Percentiles rank a stretch among this genome's conserved stretches.
phyloP scores from a whole-genome alignment of 257 asterid genomes.

The Ehretia macrophylla region DNA sequence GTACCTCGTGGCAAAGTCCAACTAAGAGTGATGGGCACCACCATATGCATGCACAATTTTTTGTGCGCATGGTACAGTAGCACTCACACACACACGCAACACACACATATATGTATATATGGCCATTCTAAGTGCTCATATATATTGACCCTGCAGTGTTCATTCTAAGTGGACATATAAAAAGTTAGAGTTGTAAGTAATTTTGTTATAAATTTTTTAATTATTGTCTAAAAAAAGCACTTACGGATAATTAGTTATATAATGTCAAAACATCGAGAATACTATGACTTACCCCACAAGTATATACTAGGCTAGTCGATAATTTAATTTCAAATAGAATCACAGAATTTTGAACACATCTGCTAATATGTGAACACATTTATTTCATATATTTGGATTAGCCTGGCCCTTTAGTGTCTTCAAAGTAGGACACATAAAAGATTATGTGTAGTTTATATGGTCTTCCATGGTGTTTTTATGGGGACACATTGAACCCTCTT shows the following conservation, averaged over 20 bases:
- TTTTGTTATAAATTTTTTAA: too few species aligned
- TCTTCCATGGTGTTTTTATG: conserved; percentile 24
- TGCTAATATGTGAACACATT: too few species aligned
- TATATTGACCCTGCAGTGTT: conserved; percentile 10
- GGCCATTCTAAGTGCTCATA: conserved; percentile 26
- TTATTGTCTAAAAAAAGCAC: too few species aligned
- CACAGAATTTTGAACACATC: too few species aligned
- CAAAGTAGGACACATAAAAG: conserved; percentile 37
- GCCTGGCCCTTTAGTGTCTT: conserved; percentile 40
- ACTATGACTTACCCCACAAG: too few species aligned
- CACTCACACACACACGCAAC: conserved; percentile 42
- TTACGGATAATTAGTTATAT: too few species aligned
- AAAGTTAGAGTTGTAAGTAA: too few species aligned
- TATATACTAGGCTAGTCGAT: too few species aligned
- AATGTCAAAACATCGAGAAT: too few species aligned
- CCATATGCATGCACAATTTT: conserved; percentile 18
- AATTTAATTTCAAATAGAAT: too few species aligned
- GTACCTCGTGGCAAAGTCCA: conserved; percentile 10
- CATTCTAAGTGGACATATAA: too few species aligned
- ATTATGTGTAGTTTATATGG: conserved; percentile 32
- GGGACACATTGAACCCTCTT: conserved; percentile 14
- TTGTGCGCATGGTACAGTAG: conserved; percentile 70
- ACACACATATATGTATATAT: conserved; percentile 1
- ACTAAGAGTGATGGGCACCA: conserved; percentile 39
- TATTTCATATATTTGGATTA: conserved; percentile 31